Evolutionary conservation across 108 stramenopile species (phyloP), one percentile per base, ranked within the genome.

Genomic region (Cyclotella atomus): DNA sequence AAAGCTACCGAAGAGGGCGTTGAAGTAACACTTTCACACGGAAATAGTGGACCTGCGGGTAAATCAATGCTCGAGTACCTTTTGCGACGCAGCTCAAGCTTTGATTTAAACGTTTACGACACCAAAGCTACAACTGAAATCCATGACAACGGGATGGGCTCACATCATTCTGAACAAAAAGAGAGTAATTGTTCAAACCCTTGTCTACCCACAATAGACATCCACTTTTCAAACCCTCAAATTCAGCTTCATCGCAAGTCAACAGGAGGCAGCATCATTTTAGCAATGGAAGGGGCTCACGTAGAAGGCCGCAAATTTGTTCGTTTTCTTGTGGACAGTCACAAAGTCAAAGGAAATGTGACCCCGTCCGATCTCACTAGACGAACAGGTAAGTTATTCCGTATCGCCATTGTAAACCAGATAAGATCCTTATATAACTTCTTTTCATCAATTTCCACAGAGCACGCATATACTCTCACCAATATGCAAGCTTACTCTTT

Each of bases 151-250:
- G 56, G n/a, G 15, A 19, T 30, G 1, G 32, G 5, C 10, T 10
- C 28, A 32, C 29, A 57, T 32, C 21, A 68, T 38, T 4, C 24
- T n/a, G 60, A 61, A 33, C 7, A 60, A 24, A 45, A n/a, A 24
- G 70, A 52, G 23, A 36, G 46, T 29, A 23, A 19, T 12, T 24
- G 4, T 9, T 20, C 69, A 50, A 69, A 65, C 36, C 35, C 46
- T 24, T 80, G 65, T 17, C 23, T 84, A n/a, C 78, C 84, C 16
- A 84, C 79, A 38, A 50, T 86, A 19, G 79, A 86, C 65, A 52
- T 86, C 24, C 82, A 81, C 56, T 81, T 86, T 27, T 84, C 82
- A 3, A 86, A 86, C 46, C 85, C 85, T 8, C 85, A 86, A 49
- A 35, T 86, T 16, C 85, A 86, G 33, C 75, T 86, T 1, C 83